phyloP scores from a whole-genome alignment of 2,329 filamentous ascomycete species.

The Leptodontidium sp. region DNA sequence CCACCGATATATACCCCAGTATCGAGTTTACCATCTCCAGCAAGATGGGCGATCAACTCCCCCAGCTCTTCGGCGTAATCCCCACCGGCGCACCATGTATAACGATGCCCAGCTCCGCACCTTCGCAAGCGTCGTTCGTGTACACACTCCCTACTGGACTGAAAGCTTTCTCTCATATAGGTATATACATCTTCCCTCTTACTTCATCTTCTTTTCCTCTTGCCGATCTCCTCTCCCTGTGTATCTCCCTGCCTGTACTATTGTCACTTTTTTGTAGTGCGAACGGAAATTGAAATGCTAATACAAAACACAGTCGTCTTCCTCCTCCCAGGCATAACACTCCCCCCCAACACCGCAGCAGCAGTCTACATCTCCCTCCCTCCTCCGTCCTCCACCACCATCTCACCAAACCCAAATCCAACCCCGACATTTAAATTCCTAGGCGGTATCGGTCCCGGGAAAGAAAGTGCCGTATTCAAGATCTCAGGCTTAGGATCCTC shows the following conservation, averaged over 20 bases:
- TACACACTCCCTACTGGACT: conserved; percentile 58
- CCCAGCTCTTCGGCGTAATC: conserved; percentile 44
- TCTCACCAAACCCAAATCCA: conserved; percentile 36
- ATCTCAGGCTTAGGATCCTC: conserved; percentile 54
- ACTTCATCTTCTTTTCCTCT: too few species aligned
- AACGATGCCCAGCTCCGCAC: conserved; percentile 60
- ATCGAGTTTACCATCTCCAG: not conserved
- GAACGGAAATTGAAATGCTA: not conserved
- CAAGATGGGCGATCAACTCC: conserved; percentile 35
- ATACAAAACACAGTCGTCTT: conserved; percentile 68
- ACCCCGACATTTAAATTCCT: conserved; percentile 75
- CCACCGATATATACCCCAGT: not conserved
- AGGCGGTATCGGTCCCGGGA: conserved; percentile 87
- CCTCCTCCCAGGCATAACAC: conserved; percentile 74
- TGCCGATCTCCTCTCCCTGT: not conserved
- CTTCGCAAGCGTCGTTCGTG: conserved; percentile 62
- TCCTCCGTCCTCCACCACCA: conserved; percentile 43
- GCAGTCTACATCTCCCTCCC: conserved; percentile 86
- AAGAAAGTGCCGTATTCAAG: conserved; percentile 92
- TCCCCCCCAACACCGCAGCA: conserved; percentile 81
- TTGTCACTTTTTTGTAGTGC: not conserved
- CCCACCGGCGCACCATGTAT: conserved; percentile 67
- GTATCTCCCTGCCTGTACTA: too few species aligned
- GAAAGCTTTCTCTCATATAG: conserved; percentile 77
- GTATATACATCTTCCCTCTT: not conserved